Evolutionary conservation across 108 stramenopile species (phyloP).

Genomic region (Parietichytrium sp.): DNA sequence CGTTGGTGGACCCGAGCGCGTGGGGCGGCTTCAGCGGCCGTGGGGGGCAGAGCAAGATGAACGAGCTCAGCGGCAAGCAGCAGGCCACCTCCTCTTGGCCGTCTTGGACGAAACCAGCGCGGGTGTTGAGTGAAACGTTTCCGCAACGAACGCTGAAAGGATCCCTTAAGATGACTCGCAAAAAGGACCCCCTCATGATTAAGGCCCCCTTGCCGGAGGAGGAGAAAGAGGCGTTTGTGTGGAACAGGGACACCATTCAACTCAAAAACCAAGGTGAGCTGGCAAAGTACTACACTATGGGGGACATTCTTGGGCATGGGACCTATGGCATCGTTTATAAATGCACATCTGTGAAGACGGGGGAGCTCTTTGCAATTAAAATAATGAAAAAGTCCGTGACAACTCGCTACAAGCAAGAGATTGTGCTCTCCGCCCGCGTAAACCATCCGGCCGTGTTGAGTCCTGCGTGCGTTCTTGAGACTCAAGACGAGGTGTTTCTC

Average conservation of each 20-base stretch:
- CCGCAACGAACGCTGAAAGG: too few species aligned
- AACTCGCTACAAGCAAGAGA: neutral
- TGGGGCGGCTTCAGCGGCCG: too few species aligned
- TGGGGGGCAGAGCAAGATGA: too few species aligned
- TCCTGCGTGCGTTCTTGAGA: neutral
- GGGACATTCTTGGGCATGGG: neutral
- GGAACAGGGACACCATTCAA: neutral
- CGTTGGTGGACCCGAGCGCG: too few species aligned
- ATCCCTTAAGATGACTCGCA: too few species aligned
- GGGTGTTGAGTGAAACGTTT: too few species aligned
- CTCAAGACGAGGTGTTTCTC: neutral
- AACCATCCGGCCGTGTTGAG: conserved; percentile 2
- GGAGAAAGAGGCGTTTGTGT: too few species aligned
- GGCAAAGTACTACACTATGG: neutral
- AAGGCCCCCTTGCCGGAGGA: too few species aligned
- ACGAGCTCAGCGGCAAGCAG: too few species aligned
- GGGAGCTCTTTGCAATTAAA: neutral
- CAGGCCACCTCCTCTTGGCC: too few species aligned
- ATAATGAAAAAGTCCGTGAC: neutral
- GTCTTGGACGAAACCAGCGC: too few species aligned
- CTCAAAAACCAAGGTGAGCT: neutral
- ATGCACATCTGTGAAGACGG: neutral
- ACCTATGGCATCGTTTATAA: neutral
- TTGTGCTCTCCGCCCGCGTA: conserved; percentile 3
- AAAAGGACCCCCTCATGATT: too few species aligned